A percentile compares a stretch with the other conserved stretches of the same genome.
Conservation (phyloP, 2,329 filamentous ascomycete species). For the Aspergillus fumigatiaffinis region DNA sequence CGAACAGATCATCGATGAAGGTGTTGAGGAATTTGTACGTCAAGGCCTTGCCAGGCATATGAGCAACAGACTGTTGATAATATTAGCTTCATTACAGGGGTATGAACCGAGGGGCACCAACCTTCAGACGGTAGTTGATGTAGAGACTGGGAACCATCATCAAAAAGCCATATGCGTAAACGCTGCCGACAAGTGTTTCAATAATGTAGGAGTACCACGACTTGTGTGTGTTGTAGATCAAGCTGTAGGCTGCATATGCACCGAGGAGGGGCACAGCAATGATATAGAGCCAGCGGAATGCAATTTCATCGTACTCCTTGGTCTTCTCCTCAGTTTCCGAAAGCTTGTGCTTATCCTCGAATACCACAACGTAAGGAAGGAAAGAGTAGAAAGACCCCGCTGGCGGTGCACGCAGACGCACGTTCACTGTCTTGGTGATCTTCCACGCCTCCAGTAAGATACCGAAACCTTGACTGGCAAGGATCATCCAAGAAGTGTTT, state of each 20-base stretch:
- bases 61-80: constrained; percentile 63
- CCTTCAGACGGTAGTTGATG: constrained; percentile 98
- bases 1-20: constrained; percentile 97
- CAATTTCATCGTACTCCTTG: constrained; percentile 95
- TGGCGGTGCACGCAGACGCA: constrained; percentile 68
- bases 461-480: constrained; percentile 85
- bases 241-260: constrained; percentile 85
- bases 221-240: constrained; percentile 92
- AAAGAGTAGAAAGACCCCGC: constrained; percentile 67
- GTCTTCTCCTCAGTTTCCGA: constrained; percentile 96
- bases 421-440: constrained; percentile 89
- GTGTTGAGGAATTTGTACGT: constrained; percentile 98
- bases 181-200: constrained; percentile 87
- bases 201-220: constrained; percentile 98
- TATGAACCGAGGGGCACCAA: constrained; percentile 26
- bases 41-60: constrained; percentile 96
- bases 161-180: constrained; percentile 96
- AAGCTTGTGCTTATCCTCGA: constrained; percentile 96
- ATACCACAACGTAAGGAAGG: constrained; percentile 74
- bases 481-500: constrained; percentile 98
- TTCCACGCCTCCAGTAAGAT: constrained; percentile 84
- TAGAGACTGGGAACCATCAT: constrained; percentile 99
- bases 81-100: constrained; percentile 10
- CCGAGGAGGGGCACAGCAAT: constrained; percentile 82
- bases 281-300: constrained; percentile 96